Percentiles rank a stretch among this genome's conserved stretches.
Conservation (phyloP, 2,329 filamentous ascomycete genomes). For the Anisogramma anomala region DNA sequence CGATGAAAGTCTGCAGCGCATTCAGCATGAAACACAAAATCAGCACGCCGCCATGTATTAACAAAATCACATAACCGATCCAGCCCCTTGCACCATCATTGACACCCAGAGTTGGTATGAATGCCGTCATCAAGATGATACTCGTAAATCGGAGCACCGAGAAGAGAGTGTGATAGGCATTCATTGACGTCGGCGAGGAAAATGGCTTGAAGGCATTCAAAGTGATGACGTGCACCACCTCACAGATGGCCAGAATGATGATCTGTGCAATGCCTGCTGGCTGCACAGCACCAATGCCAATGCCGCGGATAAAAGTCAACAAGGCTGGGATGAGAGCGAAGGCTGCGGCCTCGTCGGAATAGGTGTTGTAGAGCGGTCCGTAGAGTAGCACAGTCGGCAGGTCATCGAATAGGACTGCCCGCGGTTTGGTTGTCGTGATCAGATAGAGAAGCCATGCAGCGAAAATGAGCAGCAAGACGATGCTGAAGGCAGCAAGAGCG, state of each 20-base stretch:
- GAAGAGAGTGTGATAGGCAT: constrained; percentile 84
- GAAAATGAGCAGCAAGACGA: constrained; percentile 62
- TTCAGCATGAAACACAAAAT: constrained; percentile 91
- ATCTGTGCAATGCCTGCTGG: constrained; percentile 88
- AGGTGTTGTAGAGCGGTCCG: constrained; percentile 93
- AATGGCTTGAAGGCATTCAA: constrained; percentile 86
- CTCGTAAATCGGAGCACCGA: constrained; percentile 64
- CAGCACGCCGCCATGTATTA: constrained; percentile 74
- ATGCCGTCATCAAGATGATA: constrained; percentile 66
- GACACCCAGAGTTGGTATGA: constrained; percentile 72
- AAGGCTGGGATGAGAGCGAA: constrained; percentile 82
- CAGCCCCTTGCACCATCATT: constrained; percentile 74
- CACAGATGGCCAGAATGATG: constrained; percentile 83
- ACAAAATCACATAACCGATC: constrained; percentile 85
- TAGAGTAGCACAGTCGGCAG: constrained; percentile 80
- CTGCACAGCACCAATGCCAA: constrained; percentile 87
- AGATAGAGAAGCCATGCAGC: constrained; percentile 69
- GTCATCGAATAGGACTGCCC: constrained; percentile 85
- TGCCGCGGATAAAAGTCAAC: constrained; percentile 72
- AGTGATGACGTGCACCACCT: constrained; percentile 80
- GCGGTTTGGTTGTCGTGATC: constrained; percentile 69
- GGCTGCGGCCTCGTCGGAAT: constrained; percentile 81
- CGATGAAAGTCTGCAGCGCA: constrained; percentile 77
- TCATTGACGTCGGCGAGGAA: constrained; percentile 89
- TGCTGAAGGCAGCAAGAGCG: constrained; percentile 61